These are phyloP conservation scores for Sporothrix pallida DNA, from an alignment of 2,329 filamentous ascomycete species.

Conservation along the genomic window DNA sequence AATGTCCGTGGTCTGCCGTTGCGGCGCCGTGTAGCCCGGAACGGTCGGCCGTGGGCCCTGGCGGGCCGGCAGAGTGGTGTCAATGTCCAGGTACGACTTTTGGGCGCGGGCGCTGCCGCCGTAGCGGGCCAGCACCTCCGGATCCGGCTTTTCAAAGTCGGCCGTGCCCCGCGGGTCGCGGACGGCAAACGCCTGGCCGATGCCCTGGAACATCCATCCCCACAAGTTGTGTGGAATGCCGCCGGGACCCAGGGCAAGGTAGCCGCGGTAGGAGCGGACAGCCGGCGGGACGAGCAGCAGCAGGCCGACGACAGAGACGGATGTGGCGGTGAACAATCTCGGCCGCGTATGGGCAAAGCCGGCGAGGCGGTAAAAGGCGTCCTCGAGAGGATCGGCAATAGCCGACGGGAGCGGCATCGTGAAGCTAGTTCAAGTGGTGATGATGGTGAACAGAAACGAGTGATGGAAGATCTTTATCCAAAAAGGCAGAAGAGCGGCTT, in stretches of 20 bases:
- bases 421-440: neutral
- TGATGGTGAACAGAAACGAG: neutral
- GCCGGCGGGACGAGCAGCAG: neutral
- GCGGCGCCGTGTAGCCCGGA: conserved; percentile 47
- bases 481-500: too few relatives aligned
- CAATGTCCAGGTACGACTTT: conserved; percentile 28
- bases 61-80: conserved; percentile 37
- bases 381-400: conserved; percentile 5
- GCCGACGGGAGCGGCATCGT: conserved; percentile 13
- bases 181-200: conserved; percentile 43
- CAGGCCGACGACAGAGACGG: conserved; percentile 30
- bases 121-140: conserved; percentile 39
- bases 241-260: conserved; percentile 51
- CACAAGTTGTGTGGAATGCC: conserved; percentile 51
- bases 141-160: conserved; percentile 40
- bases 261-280: conserved; percentile 48
- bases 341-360: conserved; percentile 15
- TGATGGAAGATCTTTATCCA: neutral
- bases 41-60: conserved; percentile 44
- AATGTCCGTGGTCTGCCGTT: conserved; percentile 47
- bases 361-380: conserved; percentile 10
- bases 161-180: conserved; percentile 44
- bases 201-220: conserved; percentile 50
- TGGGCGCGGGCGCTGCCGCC: conserved; percentile 33
- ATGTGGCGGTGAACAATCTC: conserved; percentile 27